Percentiles rank a stretch among this genome's conserved stretches.
Evolutionary conservation across 257 asterid genomes (phyloP).

Genomic region (Gardenia jasminoides): DNA sequence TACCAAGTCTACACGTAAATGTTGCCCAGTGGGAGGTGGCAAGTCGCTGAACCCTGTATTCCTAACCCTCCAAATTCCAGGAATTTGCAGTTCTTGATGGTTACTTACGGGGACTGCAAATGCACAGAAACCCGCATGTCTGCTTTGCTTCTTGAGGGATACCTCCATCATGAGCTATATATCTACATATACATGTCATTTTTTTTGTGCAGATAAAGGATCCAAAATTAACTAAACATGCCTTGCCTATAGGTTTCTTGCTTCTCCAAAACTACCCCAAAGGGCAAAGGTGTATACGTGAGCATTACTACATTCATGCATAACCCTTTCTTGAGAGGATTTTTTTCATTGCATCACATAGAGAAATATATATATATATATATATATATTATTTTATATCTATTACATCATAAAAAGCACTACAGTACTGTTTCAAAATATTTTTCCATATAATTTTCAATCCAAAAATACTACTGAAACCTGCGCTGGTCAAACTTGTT

Average conservation of each 20-base stretch:
- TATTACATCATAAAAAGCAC: no score
- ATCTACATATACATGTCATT: constrained; percentile 10
- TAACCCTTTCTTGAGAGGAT: no score
- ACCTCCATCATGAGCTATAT: neutral
- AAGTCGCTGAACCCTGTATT: constrained; percentile 25
- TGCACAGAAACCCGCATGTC: neutral
- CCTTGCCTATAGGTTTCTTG: constrained; percentile 23
- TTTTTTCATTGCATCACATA: no score
- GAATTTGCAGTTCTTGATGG: neutral
- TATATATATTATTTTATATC: no score
- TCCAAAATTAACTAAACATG: constrained; percentile 19
- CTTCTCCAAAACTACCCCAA: constrained; percentile 12
- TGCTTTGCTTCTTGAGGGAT: neutral
- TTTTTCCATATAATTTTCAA: no score
- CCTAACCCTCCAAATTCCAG: neutral
- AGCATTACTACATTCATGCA: no score
- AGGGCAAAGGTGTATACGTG: neutral
- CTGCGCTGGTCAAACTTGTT: no score
- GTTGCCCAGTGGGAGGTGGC: constrained; percentile 28
- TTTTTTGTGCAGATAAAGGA: neutral
- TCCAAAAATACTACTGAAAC: no score
- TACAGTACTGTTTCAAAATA: no score
- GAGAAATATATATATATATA: no score
- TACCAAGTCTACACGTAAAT: constrained; percentile 33
- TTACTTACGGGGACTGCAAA: neutral